Conservation (phyloP, 1,284 basidiomycete genomes). For the Microbotryomycetes sp. region DNA sequence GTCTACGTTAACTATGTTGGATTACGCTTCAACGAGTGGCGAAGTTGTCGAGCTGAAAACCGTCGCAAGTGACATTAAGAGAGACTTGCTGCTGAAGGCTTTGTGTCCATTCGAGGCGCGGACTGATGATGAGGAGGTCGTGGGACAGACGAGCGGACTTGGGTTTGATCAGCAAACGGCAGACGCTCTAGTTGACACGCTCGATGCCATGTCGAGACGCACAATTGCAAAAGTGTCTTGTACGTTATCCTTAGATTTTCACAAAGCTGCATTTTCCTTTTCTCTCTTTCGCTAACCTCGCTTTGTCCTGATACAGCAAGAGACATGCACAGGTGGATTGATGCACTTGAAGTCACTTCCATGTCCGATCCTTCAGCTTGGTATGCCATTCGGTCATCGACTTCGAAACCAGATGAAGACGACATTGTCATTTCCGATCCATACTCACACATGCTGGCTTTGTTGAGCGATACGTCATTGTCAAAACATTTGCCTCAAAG, state of each 20-base stretch:
- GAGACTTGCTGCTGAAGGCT: too few species aligned
- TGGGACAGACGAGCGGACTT: too few species aligned
- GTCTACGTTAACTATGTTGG: not conserved
- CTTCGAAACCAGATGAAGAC: conserved; percentile 2
- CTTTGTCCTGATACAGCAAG: too few species aligned
- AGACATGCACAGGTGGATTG: conserved; percentile 3
- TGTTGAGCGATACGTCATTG: not conserved
- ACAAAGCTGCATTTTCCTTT: too few species aligned
- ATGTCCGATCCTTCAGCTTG: conserved; percentile 3
- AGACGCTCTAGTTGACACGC: conserved; percentile 3
- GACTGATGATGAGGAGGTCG: too few species aligned
- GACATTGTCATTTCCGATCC: conserved; percentile 8
- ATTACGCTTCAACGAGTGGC: not conserved
- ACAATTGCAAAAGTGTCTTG: not conserved
- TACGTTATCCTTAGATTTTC: too few species aligned
- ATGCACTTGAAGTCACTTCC: not conserved
- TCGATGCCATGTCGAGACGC: conserved; percentile 6
- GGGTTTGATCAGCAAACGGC: not conserved
- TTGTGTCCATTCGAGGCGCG: too few species aligned
- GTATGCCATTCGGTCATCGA: not conserved
- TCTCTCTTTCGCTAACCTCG: too few species aligned
- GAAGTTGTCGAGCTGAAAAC: too few species aligned
- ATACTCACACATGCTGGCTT: conserved; percentile 4
- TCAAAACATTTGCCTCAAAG: not conserved
- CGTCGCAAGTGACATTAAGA: too few species aligned